Base-by-base conservation (phyloP, 2,329 filamentous ascomycete genomes). In the Epicoccum nigrum region DNA sequence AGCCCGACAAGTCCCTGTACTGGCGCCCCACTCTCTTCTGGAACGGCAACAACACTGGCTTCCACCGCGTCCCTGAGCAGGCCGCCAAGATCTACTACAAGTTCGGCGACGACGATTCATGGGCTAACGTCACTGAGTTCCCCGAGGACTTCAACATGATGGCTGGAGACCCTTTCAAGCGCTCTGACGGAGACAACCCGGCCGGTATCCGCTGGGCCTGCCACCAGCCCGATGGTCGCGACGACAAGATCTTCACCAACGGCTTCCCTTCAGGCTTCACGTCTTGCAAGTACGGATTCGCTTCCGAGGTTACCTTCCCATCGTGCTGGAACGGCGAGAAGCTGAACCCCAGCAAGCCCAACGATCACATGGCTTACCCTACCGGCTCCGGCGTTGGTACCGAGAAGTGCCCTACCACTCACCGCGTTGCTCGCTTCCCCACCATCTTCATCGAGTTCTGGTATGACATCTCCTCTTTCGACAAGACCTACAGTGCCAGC, bases 361-460 rank as follows among this genome's bases (percentile, higher is more conserved):
- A 39, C 13, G 70, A 67, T 13, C 71, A 74, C 55, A 72, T 73
- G 68, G 66, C 78, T 8, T 80, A 77, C 45, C 70, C 71, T 11
- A 65, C 54, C 25, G 58, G 46, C 16, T 34, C 44, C 15, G 67
- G 69, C 25, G 48, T 59, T 8, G 69, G 67, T 20, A 50, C 69
- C 27, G 70, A 71, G 37, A 66, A 67, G 39, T 74, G 71, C 53
- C 71, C 71, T 21, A 52, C 51, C 1, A 66, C 62, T 17, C 65
- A 68, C 51, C 61, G 66, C 21, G 60, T 55, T 23, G 67, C 68
- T 15, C 63, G 69, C 9, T 71, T 74, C 58, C 72, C 72, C 9
- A 65, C 64, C 30, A 69, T 74, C 45, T 74, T 74, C 58, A 68
- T 73, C 16, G 72, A 74, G 54, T 74, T 73, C 52, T 74, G 71